Base-by-base conservation (phyloP, 1,139 yeast species). In the Arxiozyma slooffiae region DNA sequence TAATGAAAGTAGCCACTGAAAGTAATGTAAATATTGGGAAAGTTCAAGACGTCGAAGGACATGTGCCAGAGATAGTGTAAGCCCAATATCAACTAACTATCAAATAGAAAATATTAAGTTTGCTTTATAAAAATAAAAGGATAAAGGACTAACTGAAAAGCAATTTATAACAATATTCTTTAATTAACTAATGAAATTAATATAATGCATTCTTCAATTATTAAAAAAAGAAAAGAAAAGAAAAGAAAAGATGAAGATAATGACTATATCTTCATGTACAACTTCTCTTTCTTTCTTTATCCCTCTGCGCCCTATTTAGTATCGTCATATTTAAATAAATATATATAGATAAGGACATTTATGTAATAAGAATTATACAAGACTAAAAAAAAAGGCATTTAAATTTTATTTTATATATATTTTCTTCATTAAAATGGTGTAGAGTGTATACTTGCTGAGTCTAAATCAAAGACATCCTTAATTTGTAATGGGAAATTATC, bases 51-150 rank as follows among this genome's bases (percentile, higher is more conserved):
- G 51, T 62, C n/a, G 60, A 61, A 41, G 67, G 67, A 30, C 63
- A 60, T 36, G 56, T 57, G 18, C 66, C 68, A 21, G 68, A 64
- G 54, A 51, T 55, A 49, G 52, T 59, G 34, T 59, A 50, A 57
- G 6, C 36, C 6, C 36, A 30, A 30, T 11, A 30, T 11, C 11
- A 4, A 14, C 6, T 30, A 30, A 8, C 6, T 7, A 30, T 30
- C n/a, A 14, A 14, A 14, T n/a, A 30, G 14, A 1, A 30, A 30
- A 30, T 11, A 30, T n/a, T 11, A 30, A 30, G 16, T 30, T 11
- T 6, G 4, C 14, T 9, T 11, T 4, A 30, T n/a, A 30, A 30
- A 30, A n/a, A n/a, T 30, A 11, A 30, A 14, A 7, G n/a, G 3
- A 30, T 30, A n/a, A 30, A 11, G 36, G n/a, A 14, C 3, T 9